phyloP scores from a whole-genome alignment of 75 land plant genomes.

The Cunninghamia lanceolata region DNA sequence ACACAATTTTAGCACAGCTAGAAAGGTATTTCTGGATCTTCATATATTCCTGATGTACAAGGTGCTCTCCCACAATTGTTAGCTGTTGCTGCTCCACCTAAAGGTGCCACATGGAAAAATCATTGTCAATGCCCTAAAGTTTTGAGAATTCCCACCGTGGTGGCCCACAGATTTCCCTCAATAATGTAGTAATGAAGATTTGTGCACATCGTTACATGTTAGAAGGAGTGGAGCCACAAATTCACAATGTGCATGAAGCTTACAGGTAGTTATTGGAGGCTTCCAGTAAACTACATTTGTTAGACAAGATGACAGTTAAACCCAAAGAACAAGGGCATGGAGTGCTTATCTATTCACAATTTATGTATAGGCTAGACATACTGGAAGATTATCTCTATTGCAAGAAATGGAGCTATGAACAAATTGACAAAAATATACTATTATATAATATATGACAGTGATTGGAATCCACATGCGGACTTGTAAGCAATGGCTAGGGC shows the following conservation, averaged over 20 bases:
- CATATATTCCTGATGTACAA: no score
- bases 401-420: constrained; percentile 96
- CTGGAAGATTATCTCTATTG: constrained; percentile 84
- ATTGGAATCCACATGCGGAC: no score
- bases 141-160: no score
- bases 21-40: no score
- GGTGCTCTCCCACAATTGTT: no score
- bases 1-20: no score
- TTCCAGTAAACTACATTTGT: constrained; percentile 84
- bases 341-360: constrained; percentile 95
- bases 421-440: constrained; percentile 62
- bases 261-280: constrained; percentile 82
- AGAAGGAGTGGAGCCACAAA: constrained; percentile 84
- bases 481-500: no score
- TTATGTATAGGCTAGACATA: constrained; percentile 90
- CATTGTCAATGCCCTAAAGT: no score
- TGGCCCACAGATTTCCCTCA: constrained; percentile 99
- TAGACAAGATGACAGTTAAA: constrained; percentile 97
- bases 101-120: no score
- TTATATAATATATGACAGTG: background rate
- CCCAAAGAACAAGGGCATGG: constrained; percentile 92
- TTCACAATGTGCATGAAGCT: constrained; percentile 51
- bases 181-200: constrained; percentile 97
- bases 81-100: no score
- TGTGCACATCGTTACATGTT: constrained; percentile 95